phyloP scores from a whole-genome alignment of 192 early-diverging fungal genomes.

The Gonapodya sp. region DNA sequence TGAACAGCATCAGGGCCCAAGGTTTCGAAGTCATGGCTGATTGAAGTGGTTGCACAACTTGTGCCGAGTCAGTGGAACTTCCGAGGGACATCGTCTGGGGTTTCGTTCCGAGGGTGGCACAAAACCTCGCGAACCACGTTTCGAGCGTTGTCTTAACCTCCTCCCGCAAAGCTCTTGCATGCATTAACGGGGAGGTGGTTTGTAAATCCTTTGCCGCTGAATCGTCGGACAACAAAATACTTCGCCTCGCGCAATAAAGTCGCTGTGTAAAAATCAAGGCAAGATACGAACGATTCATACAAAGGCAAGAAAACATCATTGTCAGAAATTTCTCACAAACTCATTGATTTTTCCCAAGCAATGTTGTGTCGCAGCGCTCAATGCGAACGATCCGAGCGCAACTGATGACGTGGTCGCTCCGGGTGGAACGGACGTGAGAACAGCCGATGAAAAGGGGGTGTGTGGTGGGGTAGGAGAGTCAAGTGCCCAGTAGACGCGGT shows the following conservation, averaged over 20 bases:
- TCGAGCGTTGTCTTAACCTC: not conserved
- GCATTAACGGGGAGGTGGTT: not conserved
- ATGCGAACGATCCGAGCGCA: not conserved
- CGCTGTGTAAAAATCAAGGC: not conserved
- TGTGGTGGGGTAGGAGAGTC: not conserved
- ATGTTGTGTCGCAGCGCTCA: not conserved
- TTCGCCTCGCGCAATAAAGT: not conserved
- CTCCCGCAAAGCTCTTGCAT: not conserved
- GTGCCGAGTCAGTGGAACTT: too few relatives aligned
- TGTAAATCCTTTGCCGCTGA: not conserved
- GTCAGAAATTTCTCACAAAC: not conserved
- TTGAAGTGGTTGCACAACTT: not conserved
- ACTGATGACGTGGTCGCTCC: too few relatives aligned
- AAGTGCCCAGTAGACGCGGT: not conserved
- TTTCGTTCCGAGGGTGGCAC: not conserved
- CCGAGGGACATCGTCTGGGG: not conserved
- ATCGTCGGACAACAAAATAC: not conserved
- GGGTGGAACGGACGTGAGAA: not conserved
- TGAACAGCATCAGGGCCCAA: not conserved
- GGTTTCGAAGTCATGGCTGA: not conserved
- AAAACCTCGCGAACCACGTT: not conserved
- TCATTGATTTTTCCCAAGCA: not conserved
- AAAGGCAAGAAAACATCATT: not conserved
- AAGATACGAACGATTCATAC: not conserved
- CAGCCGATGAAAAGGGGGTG: not conserved